A percentile compares a stretch with the other conserved stretches of the same genome.
phyloP scores from a whole-genome alignment of 1,284 basidiomycete species.

The Tausonia pullulans region DNA sequence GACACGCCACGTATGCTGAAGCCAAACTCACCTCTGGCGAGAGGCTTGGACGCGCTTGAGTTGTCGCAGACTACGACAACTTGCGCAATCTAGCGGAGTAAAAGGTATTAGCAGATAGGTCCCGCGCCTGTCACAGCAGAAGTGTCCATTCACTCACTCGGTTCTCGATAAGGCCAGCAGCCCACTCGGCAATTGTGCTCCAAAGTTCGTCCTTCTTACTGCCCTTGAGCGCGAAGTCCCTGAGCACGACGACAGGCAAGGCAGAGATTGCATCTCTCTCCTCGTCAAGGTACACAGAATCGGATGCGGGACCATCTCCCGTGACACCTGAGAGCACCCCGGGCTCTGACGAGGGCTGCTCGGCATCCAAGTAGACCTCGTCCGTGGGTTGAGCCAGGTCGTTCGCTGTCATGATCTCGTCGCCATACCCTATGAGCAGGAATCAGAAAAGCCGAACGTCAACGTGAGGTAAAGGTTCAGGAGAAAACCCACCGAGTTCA shows the following conservation, averaged over 20 bases:
- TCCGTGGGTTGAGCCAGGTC: constrained; percentile 31
- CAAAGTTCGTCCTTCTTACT: constrained; percentile 58
- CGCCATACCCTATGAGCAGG: constrained; percentile 40
- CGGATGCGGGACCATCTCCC: constrained; percentile 23
- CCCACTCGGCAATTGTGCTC: constrained; percentile 73
- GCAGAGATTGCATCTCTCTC: constrained; percentile 44
- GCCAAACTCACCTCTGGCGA: constrained; percentile 56
- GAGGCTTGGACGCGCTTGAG: constrained; percentile 68
- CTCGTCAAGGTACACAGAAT: constrained; percentile 25
- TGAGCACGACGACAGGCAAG: constrained; percentile 74
- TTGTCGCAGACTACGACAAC: constrained; percentile 87
- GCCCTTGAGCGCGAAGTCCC: constrained; percentile 55
- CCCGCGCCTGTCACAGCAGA: neutral
- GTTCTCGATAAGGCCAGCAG: constrained; percentile 65
- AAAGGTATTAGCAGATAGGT: neutral
- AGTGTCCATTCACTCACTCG: constrained; percentile 41
- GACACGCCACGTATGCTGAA: neutral
- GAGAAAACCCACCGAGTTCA: constrained; percentile 49
- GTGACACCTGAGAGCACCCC: constrained; percentile 19
- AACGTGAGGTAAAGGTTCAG: no score
- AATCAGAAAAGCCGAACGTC: neutral
- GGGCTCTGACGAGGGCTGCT: neutral
- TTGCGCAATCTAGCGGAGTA: constrained; percentile 56
- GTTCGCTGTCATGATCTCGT: constrained; percentile 44
- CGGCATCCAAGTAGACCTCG: no score